Evolutionary conservation across 495 filamentous ascomycete species (phyloP).

Genomic region (Hypoxylon rickii): DNA sequence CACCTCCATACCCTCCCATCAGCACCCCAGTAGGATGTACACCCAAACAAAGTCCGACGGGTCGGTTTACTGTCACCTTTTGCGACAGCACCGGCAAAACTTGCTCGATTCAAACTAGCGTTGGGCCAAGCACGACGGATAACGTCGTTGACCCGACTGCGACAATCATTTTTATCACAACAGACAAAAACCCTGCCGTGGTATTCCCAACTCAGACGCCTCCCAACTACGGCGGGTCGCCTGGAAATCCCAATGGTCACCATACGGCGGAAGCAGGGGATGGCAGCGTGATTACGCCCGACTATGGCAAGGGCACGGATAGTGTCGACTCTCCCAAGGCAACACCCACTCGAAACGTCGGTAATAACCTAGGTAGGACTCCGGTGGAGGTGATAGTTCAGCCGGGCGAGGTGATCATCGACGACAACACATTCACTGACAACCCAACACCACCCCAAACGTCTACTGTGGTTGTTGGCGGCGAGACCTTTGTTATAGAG

Average conservation of each 20-base stretch:
- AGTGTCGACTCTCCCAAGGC: constrained; percentile 21
- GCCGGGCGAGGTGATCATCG: constrained; percentile 49
- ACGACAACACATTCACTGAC: constrained; percentile 47
- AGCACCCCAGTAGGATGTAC: constrained; percentile 41
- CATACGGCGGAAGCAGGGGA: constrained; percentile 23
- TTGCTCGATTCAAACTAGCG: constrained; percentile 32
- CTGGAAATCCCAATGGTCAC: constrained; percentile 30
- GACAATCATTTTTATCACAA: constrained; percentile 47
- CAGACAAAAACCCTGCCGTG: constrained; percentile 56
- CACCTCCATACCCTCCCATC: constrained; percentile 46
- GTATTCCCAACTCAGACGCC: constrained; percentile 44
- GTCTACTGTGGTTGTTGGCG: constrained; percentile 45
- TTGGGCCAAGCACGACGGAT: constrained; percentile 30
- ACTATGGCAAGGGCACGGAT: constrained; percentile 34
- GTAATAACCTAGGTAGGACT: background rate
- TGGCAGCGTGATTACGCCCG: constrained; percentile 31
- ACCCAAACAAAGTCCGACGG: constrained; percentile 32
- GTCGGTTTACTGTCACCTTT: constrained; percentile 43
- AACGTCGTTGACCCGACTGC: constrained; percentile 22
- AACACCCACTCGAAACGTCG: constrained; percentile 6
- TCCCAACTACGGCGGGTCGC: constrained; percentile 49
- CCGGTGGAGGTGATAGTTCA: constrained; percentile 46
- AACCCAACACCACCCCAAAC: constrained; percentile 37
- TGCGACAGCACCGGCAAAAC: constrained; percentile 38
- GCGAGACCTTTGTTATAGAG: constrained; percentile 49